phyloP scores from a whole-genome alignment of 257 asterid species.

The Capsicum rhomboideum region DNA sequence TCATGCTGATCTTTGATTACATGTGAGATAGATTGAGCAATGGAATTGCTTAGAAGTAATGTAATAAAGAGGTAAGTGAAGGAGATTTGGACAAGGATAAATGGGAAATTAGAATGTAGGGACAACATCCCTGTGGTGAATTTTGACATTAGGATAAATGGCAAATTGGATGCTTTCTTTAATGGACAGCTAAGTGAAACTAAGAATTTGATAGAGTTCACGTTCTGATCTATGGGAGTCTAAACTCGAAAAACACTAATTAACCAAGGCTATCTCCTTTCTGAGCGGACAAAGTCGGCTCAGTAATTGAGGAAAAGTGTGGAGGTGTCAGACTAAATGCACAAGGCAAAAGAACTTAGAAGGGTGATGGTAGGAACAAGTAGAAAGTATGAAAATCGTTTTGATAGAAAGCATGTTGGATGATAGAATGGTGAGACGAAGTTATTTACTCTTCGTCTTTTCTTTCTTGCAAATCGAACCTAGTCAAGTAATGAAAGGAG shows the following conservation, averaged over 20 bases:
- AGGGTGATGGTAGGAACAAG: too few species aligned
- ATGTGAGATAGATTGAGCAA: not conserved
- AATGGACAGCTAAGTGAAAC: too few species aligned
- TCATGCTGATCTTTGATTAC: not conserved
- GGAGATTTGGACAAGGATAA: not conserved
- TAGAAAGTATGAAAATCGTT: not conserved
- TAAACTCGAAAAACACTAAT: not conserved
- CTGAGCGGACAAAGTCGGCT: too few species aligned
- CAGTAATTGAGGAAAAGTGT: too few species aligned
- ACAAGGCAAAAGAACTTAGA: too few species aligned
- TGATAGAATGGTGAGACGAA: not conserved
- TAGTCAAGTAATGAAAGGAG: not conserved
- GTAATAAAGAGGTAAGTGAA: not conserved
- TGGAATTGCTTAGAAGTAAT: not conserved
- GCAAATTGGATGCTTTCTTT: too few species aligned
- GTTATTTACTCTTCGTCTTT: not conserved
- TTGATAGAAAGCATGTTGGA: not conserved
- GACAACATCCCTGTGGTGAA: not conserved
- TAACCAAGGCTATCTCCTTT: not conserved
- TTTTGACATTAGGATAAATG: too few species aligned
- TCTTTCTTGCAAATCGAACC: not conserved
- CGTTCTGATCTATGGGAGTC: not conserved
- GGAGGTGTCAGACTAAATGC: too few species aligned
- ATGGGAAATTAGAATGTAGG: not conserved
- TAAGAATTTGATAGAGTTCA: not conserved